A percentile compares a stretch with the other conserved stretches of the same genome.
phyloP scores from a whole-genome alignment of 2,329 filamentous ascomycete genomes.

The Trichoderma sp. region DNA sequence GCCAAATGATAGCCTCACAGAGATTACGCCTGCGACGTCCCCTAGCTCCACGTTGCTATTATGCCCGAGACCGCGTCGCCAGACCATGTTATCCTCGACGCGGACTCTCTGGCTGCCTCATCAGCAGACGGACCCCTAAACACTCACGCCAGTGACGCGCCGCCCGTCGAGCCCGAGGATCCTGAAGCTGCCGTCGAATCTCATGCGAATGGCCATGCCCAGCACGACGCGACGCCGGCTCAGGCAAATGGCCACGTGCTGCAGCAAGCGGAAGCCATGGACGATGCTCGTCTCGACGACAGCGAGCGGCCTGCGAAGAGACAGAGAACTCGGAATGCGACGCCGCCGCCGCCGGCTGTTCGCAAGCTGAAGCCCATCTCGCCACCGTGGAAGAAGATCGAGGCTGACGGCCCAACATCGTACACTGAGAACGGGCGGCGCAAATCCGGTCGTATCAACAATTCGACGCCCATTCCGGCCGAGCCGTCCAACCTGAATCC shows the following conservation, averaged over 20 bases:
- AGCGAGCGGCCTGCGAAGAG: slow-evolving; percentile 63
- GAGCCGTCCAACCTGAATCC: slow-evolving; percentile 52
- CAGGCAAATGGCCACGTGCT: slow-evolving; percentile 34
- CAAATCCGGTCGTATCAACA: slow-evolving; percentile 68
- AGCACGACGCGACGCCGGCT: slow-evolving; percentile 28
- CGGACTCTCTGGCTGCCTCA: slow-evolving; percentile 30
- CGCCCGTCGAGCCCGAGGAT: slow-evolving; percentile 24
- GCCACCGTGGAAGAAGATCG: slow-evolving; percentile 89
- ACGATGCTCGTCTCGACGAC: slow-evolving; percentile 30
- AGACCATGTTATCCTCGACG: slow-evolving; percentile 42
- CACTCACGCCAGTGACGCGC: slow-evolving; percentile 25
- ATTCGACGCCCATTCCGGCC: slow-evolving; percentile 55
- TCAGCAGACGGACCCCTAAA: background rate
- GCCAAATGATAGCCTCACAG: slow-evolving; percentile 60
- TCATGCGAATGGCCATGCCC: slow-evolving; percentile 26
- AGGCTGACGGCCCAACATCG: slow-evolving; percentile 83
- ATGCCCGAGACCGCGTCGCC: slow-evolving; percentile 64
- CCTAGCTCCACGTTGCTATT: slow-evolving; percentile 47
- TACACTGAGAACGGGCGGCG: slow-evolving; percentile 73
- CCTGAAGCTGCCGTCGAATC: slow-evolving; percentile 22
- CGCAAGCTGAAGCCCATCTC: slow-evolving; percentile 60
- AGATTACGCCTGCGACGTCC: slow-evolving; percentile 52
- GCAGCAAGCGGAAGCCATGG: slow-evolving; percentile 12
- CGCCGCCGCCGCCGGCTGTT: slow-evolving; percentile 42
- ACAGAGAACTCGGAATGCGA: slow-evolving; percentile 58